phyloP scores from a whole-genome alignment of 345 rosid species.

The Citrus maxima region DNA sequence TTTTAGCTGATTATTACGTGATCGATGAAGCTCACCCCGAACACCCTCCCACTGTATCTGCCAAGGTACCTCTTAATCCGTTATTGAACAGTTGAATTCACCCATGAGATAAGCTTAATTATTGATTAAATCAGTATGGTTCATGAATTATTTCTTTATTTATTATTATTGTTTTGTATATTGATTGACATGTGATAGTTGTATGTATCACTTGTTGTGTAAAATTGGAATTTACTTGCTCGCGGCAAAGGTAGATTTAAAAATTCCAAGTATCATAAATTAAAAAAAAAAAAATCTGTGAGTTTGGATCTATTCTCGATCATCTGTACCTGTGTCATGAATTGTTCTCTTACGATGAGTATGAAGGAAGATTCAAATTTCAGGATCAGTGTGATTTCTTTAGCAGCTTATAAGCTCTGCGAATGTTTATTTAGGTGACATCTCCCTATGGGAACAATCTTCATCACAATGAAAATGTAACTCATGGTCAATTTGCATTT shows the following conservation, averaged over 20 bases:
- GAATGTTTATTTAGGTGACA: conserved; percentile 52
- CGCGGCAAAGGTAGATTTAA: neutral
- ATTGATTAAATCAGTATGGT: neutral
- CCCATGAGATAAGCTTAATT: neutral
- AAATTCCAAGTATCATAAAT: neutral
- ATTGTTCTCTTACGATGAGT: neutral
- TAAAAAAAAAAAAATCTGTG: neutral
- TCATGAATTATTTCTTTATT: neutral
- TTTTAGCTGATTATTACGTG: conserved; percentile 72
- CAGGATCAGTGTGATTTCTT: neutral
- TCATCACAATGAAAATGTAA: conserved; percentile 53
- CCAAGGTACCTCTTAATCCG: conserved; percentile 39
- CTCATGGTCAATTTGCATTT: conserved; percentile 73
- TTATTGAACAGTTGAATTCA: neutral
- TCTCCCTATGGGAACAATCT: conserved; percentile 76
- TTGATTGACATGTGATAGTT: neutral
- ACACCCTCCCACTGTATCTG: conserved; percentile 37
- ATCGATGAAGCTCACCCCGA: conserved; percentile 60
- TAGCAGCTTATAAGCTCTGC: neutral
- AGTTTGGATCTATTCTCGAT: neutral
- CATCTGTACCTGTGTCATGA: neutral
- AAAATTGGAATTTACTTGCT: neutral
- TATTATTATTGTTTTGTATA: neutral
- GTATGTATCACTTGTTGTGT: neutral
- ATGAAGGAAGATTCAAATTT: neutral